Evolutionary conservation across 208 protist genomes (phyloP).

Genomic region (Herpetomonas tarakana): DNA sequence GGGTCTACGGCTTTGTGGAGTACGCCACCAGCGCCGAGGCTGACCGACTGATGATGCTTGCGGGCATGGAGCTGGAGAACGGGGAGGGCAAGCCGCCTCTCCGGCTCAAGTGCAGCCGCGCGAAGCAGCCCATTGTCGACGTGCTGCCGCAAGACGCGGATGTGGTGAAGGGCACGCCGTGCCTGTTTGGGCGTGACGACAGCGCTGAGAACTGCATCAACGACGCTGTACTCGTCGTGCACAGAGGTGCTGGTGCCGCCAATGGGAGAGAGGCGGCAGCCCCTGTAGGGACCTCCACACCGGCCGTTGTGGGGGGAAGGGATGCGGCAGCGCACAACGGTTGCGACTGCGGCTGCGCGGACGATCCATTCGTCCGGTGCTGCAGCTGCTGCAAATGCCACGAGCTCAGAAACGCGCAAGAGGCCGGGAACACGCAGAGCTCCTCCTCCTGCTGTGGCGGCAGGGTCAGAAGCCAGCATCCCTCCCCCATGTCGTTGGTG

Average conservation of each 20-base stretch:
- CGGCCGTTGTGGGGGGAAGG: not conserved
- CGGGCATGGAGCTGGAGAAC: constrained; percentile 46
- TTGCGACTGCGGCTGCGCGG: constrained; percentile 19
- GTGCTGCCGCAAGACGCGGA: constrained; percentile 54
- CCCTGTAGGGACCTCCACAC: not conserved
- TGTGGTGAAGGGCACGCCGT: constrained; percentile 24
- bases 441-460: not conserved
- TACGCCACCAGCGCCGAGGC: constrained; percentile 31
- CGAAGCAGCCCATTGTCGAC: constrained; percentile 56
- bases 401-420: not conserved
- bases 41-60: constrained; percentile 29
- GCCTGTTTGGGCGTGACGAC: constrained; percentile 39
- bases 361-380: constrained; percentile 16
- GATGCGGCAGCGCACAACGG: constrained; percentile 8
- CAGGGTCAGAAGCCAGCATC: not conserved
- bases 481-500: too few species aligned
- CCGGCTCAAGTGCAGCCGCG: constrained; percentile 52
- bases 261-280: not conserved
- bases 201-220: constrained; percentile 39
- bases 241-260: constrained; percentile 1
- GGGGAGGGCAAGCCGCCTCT: constrained; percentile 35
- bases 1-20: constrained; percentile 69
- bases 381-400: constrained; percentile 13
- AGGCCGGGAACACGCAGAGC: not conserved
- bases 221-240: constrained; percentile 31